phyloP scores from a whole-genome alignment of 768 basidiomycete species.

The Kwoniella europaea region DNA sequence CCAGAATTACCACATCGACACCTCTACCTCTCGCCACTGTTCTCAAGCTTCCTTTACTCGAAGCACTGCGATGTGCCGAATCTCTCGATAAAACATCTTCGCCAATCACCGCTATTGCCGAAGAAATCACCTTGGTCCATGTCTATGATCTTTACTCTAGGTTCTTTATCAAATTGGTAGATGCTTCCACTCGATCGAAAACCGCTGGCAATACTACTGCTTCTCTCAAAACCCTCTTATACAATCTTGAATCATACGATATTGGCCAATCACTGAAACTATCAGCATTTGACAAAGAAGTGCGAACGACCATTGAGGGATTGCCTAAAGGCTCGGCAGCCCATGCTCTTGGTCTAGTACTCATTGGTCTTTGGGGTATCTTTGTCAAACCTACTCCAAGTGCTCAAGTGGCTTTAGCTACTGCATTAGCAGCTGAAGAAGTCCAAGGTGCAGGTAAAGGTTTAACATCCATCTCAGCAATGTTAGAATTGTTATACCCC shows the following conservation, averaged over 20 bases:
- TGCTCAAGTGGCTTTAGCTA: slow-evolving; percentile 48
- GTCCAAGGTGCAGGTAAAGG: slow-evolving; percentile 32
- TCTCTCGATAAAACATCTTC: slow-evolving; percentile 30
- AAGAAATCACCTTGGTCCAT: slow-evolving; percentile 52
- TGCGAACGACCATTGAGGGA: slow-evolving; percentile 39
- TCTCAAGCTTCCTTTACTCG: slow-evolving; percentile 39
- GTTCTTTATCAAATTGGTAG: slow-evolving; percentile 51
- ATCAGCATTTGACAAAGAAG: slow-evolving; percentile 49
- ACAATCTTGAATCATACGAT: slow-evolving; percentile 32
- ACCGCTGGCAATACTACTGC: slow-evolving; percentile 7
- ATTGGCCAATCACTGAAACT: slow-evolving; percentile 29
- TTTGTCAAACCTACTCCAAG: slow-evolving; percentile 42
- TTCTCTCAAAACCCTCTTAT: slow-evolving; percentile 31
- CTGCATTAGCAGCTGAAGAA: slow-evolving; percentile 52
- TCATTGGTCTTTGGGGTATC: slow-evolving; percentile 55
- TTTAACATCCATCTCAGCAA: slow-evolving; percentile 44
- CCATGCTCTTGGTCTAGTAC: slow-evolving; percentile 53
- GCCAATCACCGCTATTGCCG: slow-evolving; percentile 51
- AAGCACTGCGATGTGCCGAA: slow-evolving; percentile 33
- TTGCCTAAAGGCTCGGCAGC: slow-evolving; percentile 46
- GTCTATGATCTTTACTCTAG: slow-evolving; percentile 50
- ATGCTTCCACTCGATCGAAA: slow-evolving; percentile 34
- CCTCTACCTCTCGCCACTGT: slow-evolving; percentile 39
- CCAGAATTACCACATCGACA: slow-evolving; percentile 9
- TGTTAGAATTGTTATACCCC: slow-evolving; percentile 50